Evolutionary conservation across 495 filamentous ascomycete species (phyloP).

Genomic region (Acidomyces sp.): DNA sequence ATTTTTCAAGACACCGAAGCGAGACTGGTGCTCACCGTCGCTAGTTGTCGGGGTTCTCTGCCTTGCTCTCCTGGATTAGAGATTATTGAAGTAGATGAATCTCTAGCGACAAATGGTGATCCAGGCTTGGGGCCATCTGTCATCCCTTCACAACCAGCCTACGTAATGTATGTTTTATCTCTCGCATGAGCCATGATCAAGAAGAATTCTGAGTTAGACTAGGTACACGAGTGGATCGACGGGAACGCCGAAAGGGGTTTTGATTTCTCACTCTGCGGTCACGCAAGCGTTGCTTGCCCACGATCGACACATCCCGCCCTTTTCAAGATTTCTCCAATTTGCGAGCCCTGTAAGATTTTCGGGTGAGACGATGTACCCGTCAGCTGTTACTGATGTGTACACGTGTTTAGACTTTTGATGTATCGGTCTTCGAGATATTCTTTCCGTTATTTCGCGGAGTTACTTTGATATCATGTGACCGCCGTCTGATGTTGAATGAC

Average conservation of each 20-base stretch:
- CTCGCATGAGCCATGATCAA: not conserved
- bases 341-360: too few relatives aligned
- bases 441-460: conserved; percentile 59
- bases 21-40: conserved; percentile 24
- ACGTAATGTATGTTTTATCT: conserved; percentile 45
- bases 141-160: conserved; percentile 45
- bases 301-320: conserved; percentile 55
- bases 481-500: conserved; percentile 53
- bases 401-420: conserved; percentile 88
- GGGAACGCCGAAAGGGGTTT: conserved; percentile 77
- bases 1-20: conserved; percentile 52
- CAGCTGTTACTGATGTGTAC: too few relatives aligned
- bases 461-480: conserved; percentile 55
- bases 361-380: too few relatives aligned
- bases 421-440: conserved; percentile 81
- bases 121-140: not conserved
- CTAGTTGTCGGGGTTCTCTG: conserved; percentile 5
- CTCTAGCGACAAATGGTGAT: not conserved
- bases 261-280: conserved; percentile 59
- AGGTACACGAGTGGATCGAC: conserved; percentile 77
- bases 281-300: conserved; percentile 69
- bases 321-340: conserved; percentile 71
- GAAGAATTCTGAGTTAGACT: not conserved
- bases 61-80: conserved; percentile 25
- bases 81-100: conserved; percentile 6